Percentiles rank a stretch among this genome's conserved stretches.
phyloP scores from a whole-genome alignment of 2,329 filamentous ascomycete species.

The Geosmithia morbida region DNA sequence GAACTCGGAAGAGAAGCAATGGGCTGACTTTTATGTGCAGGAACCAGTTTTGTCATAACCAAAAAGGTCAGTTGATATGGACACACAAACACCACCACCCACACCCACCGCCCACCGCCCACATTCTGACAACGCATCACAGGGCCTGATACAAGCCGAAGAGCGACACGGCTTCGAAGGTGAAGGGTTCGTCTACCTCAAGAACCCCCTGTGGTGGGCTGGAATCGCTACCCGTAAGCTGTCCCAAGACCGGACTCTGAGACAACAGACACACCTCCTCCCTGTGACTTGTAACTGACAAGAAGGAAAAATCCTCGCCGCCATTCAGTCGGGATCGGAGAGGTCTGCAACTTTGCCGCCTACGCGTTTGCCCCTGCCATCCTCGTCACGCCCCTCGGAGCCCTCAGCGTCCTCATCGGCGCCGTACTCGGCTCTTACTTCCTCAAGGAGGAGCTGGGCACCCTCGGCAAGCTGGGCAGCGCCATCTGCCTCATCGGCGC shows the following conservation, averaged over 20 bases:
- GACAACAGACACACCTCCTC: neutral
- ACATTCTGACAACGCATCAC: neutral
- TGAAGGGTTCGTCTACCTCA: slow-evolving; percentile 87
- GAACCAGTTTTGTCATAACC: slow-evolving; percentile 95
- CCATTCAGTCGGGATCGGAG: slow-evolving; percentile 67
- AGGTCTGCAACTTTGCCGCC: slow-evolving; percentile 93
- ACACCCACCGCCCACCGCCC: neutral
- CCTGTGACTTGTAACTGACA: slow-evolving; percentile 7
- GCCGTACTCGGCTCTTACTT: slow-evolving; percentile 93
- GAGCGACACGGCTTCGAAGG: slow-evolving; percentile 92
- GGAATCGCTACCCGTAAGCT: slow-evolving; percentile 75
- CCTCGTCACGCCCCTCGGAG: slow-evolving; percentile 86
- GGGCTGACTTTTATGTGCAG: slow-evolving; percentile 27
- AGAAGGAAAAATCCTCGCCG: neutral
- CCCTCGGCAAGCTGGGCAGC: slow-evolving; percentile 83
- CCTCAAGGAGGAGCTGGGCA: slow-evolving; percentile 78
- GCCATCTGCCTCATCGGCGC: slow-evolving; percentile 93
- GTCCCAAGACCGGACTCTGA: neutral
- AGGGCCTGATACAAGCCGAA: slow-evolving; percentile 84
- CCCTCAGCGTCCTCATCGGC: slow-evolving; percentile 86
- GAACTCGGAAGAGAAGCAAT: neutral
- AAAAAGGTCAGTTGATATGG: slow-evolving; percentile 58
- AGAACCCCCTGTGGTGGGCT: slow-evolving; percentile 94
- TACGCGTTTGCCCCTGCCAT: slow-evolving; percentile 99
- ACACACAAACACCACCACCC: neutral